Conservation (phyloP, 495 filamentous ascomycete genomes). For the Talaromyces thailandensis region DNA sequence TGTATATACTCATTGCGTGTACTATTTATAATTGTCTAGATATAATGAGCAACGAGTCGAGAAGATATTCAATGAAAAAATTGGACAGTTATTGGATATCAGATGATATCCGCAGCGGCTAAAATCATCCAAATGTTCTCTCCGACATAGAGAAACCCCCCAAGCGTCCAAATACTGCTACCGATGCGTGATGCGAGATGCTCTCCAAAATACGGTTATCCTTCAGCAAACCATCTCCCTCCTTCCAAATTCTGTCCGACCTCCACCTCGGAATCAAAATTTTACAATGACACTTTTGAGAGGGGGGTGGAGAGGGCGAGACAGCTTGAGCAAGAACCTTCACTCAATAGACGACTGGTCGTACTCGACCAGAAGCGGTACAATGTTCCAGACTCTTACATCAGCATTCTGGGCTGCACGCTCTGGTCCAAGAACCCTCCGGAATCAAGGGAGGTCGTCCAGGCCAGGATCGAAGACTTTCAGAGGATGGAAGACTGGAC, state of each 20-base stretch:
- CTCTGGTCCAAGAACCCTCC: conserved; percentile 43
- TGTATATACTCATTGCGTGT: conserved; percentile 25
- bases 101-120: neutral
- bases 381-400: conserved; percentile 24
- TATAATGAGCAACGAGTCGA: conserved; percentile 3
- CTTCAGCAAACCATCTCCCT: neutral
- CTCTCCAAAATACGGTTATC: neutral
- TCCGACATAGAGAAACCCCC: no score
- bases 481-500: conserved; percentile 40
- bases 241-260: neutral
- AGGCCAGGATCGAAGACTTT: conserved; percentile 38
- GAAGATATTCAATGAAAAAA: neutral
- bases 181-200: neutral
- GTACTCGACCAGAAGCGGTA: conserved; percentile 36
- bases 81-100: neutral
- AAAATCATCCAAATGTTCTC: no score
- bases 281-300: conserved; percentile 34
- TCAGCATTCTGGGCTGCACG: conserved; percentile 48
- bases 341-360: conserved; percentile 31
- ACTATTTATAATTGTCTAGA: neutral
- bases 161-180: no score
- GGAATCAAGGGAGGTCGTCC: conserved; percentile 25
- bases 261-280: conserved; percentile 18
- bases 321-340: conserved; percentile 33
- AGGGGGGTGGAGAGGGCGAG: conserved; percentile 32